A percentile compares a stretch with the other conserved stretches of the same genome.
These are phyloP conservation scores for Bipolaris cookei DNA, from an alignment of 2,329 filamentous ascomycete genomes.

Conservation along the genomic window DNA sequence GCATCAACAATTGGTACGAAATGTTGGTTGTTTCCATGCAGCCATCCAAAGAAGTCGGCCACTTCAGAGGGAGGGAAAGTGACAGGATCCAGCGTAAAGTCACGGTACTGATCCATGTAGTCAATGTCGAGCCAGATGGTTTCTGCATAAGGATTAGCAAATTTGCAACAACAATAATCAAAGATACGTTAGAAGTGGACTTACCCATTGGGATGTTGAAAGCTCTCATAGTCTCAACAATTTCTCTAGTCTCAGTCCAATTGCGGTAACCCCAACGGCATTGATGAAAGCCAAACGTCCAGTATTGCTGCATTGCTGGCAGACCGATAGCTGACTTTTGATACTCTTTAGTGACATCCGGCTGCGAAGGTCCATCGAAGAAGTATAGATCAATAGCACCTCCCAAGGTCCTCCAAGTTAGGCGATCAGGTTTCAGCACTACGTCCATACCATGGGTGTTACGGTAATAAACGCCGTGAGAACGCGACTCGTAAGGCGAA, in stretches of 20 bases:
- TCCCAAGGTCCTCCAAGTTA: constrained; percentile 77
- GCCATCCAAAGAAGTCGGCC: constrained; percentile 57
- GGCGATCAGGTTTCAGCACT: constrained; percentile 65
- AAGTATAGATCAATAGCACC: constrained; percentile 82
- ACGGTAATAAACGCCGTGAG: constrained; percentile 78
- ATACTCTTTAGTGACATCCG: constrained; percentile 73
- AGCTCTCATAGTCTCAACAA: constrained; percentile 60
- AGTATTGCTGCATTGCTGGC: constrained; percentile 79
- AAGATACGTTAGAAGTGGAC: neutral
- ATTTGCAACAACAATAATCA: neutral
- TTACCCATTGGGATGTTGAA: constrained; percentile 61
- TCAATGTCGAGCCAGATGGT: constrained; percentile 56
- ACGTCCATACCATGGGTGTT: constrained; percentile 80
- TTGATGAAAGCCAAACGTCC: constrained; percentile 81
- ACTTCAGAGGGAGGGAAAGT: constrained; percentile 60
- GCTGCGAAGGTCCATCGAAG: constrained; percentile 73
- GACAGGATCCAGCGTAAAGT: constrained; percentile 63
- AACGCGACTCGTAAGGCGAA: constrained; percentile 67
- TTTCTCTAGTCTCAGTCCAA: constrained; percentile 69
- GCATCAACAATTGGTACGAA: constrained; percentile 67
- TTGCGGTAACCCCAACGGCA: constrained; percentile 83
- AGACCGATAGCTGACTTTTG: constrained; percentile 70
- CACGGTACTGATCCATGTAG: constrained; percentile 56
- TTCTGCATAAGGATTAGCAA: constrained; percentile 21
- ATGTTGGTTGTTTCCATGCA: constrained; percentile 63